phyloP scores from a whole-genome alignment of 2,329 filamentous ascomycete genomes.

The Xylariomycetidae sp. region DNA sequence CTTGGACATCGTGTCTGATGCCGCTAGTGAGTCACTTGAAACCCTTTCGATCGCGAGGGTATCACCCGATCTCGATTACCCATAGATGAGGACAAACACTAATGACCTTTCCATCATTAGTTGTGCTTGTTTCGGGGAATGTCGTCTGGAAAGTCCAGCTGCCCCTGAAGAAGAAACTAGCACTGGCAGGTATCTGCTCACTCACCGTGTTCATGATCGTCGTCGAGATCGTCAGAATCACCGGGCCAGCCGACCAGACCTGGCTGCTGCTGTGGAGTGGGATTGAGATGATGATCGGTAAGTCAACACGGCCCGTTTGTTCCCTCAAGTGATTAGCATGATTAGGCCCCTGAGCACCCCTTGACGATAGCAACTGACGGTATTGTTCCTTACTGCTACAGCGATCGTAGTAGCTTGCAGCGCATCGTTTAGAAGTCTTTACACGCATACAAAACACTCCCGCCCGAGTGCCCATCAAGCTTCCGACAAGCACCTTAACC shows the following conservation, averaged over 20 bases:
- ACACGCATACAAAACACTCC: not conserved
- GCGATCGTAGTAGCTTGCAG: not conserved
- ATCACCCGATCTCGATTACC: not conserved
- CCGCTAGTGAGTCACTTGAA: not conserved
- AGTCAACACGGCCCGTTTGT: not conserved
- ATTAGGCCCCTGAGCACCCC: no score
- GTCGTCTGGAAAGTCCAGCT: not conserved
- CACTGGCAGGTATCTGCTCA: not conserved
- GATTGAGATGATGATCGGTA: not conserved
- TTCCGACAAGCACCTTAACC: no score
- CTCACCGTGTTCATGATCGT: not conserved
- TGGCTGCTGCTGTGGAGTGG: not conserved
- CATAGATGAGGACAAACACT: not conserved
- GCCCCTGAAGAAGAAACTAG: not conserved
- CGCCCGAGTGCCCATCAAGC: no score
- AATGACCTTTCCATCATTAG: not conserved
- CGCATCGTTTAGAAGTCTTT: not conserved
- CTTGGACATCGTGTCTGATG: not conserved
- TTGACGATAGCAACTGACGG: no score
- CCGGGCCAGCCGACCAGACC: not conserved
- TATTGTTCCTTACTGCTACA: no score
- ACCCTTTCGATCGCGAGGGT: no score
- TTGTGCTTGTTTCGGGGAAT: not conserved
- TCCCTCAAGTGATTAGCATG: not conserved
- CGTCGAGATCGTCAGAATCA: not conserved